A percentile compares a stretch with the other conserved stretches of the same genome.
Conservation (phyloP, 106 monocot species). For the Platanthera zijinensis region DNA sequence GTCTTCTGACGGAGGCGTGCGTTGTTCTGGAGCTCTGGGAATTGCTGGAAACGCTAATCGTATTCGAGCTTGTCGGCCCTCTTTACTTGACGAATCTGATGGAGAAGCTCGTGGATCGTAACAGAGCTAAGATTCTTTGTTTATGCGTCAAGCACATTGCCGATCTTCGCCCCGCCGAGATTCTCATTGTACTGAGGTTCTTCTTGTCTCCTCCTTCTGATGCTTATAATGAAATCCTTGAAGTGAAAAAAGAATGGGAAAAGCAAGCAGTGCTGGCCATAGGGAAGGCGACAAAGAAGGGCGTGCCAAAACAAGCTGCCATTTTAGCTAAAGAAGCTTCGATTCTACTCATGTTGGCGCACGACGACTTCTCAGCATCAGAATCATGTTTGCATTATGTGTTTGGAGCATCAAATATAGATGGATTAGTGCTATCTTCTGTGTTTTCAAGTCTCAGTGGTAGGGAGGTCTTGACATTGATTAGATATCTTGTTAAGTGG, state of each 20-base stretch:
- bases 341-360: conserved; percentile 65
- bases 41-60: conserved; percentile 30
- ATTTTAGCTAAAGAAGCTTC: conserved; percentile 42
- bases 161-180: conserved; percentile 39
- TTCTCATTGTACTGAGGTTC: conserved; percentile 29
- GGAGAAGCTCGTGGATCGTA: conserved; percentile 46
- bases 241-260: conserved; percentile 62
- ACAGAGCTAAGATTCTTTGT: conserved; percentile 41
- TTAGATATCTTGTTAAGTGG: conserved; percentile 82
- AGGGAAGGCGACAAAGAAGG: conserved; percentile 33
- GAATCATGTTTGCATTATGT: conserved; percentile 81
- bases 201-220: conserved; percentile 49
- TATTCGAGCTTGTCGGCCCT: conserved; percentile 14
- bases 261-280: conserved; percentile 47
- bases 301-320: conserved; percentile 21
- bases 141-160: conserved; percentile 26
- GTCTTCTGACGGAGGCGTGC: conserved; percentile 29
- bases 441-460: conserved; percentile 55
- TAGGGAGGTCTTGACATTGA: conserved; percentile 42
- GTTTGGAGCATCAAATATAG: conserved; percentile 40
- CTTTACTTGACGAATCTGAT: conserved; percentile 24
- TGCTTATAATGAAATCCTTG: conserved; percentile 38
- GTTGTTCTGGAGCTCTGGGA: conserved; percentile 41
- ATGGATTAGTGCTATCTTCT: conserved; percentile 50
- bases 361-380: conserved; percentile 57